Base-by-base conservation (phyloP, 1,284 basidiomycete genomes). In the Pisolithus thermaeus region DNA sequence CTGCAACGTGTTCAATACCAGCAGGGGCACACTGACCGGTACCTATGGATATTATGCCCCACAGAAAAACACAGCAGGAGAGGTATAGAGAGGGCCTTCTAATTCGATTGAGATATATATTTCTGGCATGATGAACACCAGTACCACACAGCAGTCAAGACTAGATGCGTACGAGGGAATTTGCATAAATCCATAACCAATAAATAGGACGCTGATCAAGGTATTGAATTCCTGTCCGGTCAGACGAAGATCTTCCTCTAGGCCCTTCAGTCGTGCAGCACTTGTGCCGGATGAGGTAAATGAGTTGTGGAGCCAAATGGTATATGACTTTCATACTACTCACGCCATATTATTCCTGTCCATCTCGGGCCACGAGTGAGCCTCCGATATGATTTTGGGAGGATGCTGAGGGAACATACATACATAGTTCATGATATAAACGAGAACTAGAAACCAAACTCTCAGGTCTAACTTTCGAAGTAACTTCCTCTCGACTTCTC, bases 101-200 rank as follows among this genome's bases (percentile, higher is more conserved):
- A 49, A 86, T 79, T 57, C 77, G 76, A 61, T 86, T 84, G 52
- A 90, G 61, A 52, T 86, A 78, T 77, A 86, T 84, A 61, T 89
- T 88, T 9, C 84, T 87, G 37, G 42, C 41, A 44, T 27, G n/a
- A 11, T 37, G 44, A 14, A 40, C 18, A 46, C 25, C 16, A 45
- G 35, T 14, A 30, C 32, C 44, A 7, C 39, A 18, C 18, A 42
- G 18, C 23, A 46, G 3, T 18, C n/a, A 7, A 14, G 16, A 46
- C 20, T 16, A 20, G 35, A 45, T 30, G 47, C 46, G 37, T 50
- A 86, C 83, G 84, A 87, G 16, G 85, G 87, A 47, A 87, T 78
- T 65, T 92, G 89, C 82, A 89, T 87, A 50, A 87, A 66, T 56
- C 87, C 82, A 60, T 92, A 91, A 25, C 87, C 88, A 44, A 89